phyloP scores from a whole-genome alignment of 2,329 filamentous ascomycete genomes.

The Ceratocystis huliohia region DNA sequence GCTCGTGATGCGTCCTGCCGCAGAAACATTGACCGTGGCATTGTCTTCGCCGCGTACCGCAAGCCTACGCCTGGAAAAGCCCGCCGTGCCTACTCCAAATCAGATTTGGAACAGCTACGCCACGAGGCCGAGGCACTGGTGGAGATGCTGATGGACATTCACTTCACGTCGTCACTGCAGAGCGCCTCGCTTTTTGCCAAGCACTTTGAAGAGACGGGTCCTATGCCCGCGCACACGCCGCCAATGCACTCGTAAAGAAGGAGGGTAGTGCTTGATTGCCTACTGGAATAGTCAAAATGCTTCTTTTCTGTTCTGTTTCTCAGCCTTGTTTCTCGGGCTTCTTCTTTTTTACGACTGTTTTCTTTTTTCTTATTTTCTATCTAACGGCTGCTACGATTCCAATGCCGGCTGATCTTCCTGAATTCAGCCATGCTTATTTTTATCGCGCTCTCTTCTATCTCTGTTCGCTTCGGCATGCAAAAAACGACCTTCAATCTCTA shows the following conservation, averaged over 20 bases:
- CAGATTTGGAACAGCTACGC: constrained; percentile 36
- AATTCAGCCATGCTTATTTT: constrained; percentile 6
- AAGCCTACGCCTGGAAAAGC: constrained; percentile 32
- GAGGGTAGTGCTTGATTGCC: neutral
- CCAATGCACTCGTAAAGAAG: constrained; percentile 13
- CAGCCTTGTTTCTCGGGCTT: neutral
- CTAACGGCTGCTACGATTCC: constrained; percentile 19
- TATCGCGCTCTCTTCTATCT: constrained; percentile 1
- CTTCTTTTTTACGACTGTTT: constrained; percentile 16
- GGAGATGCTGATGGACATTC: constrained; percentile 40
- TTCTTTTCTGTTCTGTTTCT: neutral
- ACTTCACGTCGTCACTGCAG: constrained; percentile 27
- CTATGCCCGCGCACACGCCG: constrained; percentile 28
- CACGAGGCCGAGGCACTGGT: constrained; percentile 41
- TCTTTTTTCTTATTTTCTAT: neutral
- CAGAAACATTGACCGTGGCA: constrained; percentile 34
- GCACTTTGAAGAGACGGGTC: constrained; percentile 30
- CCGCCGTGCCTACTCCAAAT: constrained; percentile 27
- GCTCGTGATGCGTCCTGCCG: constrained; percentile 3
- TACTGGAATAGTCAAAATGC: neutral
- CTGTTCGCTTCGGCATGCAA: neutral
- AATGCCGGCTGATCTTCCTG: constrained; percentile 7
- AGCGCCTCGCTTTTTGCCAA: constrained; percentile 24
- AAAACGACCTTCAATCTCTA: neutral
- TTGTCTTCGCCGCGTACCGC: constrained; percentile 45